Percentiles rank a stretch among this genome's conserved stretches.
These are phyloP conservation scores for Tulasnella sp. DNA, from an alignment of 768 basidiomycete species.

Conservation along the genomic window DNA sequence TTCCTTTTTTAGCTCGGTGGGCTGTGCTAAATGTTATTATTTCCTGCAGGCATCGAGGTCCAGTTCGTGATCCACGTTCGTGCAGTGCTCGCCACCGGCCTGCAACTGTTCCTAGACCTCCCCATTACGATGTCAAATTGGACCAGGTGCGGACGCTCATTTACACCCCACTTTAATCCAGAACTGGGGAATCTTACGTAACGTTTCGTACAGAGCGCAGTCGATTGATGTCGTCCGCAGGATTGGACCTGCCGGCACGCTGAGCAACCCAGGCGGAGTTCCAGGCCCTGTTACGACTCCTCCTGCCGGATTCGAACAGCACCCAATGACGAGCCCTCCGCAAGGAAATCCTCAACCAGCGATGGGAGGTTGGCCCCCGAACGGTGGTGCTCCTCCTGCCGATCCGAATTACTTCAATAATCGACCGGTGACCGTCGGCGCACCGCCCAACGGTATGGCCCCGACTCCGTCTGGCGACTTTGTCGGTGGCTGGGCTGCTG, in stretches of 20 bases:
- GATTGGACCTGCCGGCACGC: slow-evolving; percentile 6
- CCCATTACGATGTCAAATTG: slow-evolving; percentile 82
- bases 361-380: neutral
- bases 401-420: neutral
- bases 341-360: neutral
- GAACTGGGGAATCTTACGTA: neutral
- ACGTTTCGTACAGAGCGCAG: slow-evolving; percentile 47
- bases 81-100: slow-evolving; percentile 67
- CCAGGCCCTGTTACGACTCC: neutral
- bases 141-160: slow-evolving; percentile 56
- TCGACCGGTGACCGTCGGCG: neutral
- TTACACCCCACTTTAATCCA: neutral
- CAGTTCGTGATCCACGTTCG: slow-evolving; percentile 73
- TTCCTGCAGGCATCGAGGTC: slow-evolving; percentile 57
- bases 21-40: slow-evolving; percentile 28
- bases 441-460: neutral
- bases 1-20: neutral
- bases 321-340: neutral
- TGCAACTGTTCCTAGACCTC: slow-evolving; percentile 63
- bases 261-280: neutral
- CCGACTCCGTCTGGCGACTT: neutral
- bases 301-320: neutral
- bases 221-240: slow-evolving; percentile 65
- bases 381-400: neutral
- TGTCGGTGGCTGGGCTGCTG: neutral